Percentiles rank a stretch among this genome's conserved stretches.
phyloP scores from a whole-genome alignment of 2,329 filamentous ascomycete species.

The Sarocladium kiliense region DNA sequence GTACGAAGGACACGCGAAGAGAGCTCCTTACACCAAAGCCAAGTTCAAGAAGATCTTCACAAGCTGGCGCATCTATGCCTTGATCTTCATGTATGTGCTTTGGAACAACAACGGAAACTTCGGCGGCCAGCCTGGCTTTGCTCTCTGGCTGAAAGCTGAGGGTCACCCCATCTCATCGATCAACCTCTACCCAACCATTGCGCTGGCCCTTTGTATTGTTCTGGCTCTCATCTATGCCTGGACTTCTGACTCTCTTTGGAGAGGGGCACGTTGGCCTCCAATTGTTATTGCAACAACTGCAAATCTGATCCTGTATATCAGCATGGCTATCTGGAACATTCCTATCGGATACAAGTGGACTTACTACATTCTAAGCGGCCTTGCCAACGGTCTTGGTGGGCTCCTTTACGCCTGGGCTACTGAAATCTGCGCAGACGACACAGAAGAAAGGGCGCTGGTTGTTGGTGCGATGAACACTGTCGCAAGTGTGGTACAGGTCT shows the following conservation, averaged over 20 bases:
- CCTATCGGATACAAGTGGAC: constrained; percentile 56
- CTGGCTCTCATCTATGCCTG: constrained; percentile 60
- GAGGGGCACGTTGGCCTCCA: constrained; percentile 57
- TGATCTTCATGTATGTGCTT: constrained; percentile 54
- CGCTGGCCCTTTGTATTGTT: constrained; percentile 47
- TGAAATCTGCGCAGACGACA: constrained; percentile 44
- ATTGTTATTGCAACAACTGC: constrained; percentile 50
- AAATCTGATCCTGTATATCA: constrained; percentile 34
- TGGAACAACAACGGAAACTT: constrained; percentile 55
- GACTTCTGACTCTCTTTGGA: constrained; percentile 57
- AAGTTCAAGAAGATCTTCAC: constrained; percentile 57
- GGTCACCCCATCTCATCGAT: constrained; percentile 37
- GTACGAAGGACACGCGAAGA: constrained; percentile 38
- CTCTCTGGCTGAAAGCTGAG: constrained; percentile 39
- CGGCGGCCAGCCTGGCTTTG: constrained; percentile 49
- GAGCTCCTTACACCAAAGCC: constrained; percentile 31
- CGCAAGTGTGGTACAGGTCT: constrained; percentile 64
- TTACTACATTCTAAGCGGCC: constrained; percentile 51
- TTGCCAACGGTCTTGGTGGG: constrained; percentile 43
- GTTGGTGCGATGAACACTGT: constrained; percentile 64
- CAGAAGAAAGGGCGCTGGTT: constrained; percentile 63
- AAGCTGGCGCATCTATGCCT: constrained; percentile 59
- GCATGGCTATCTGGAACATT: constrained; percentile 38
- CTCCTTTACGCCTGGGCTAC: constrained; percentile 44
- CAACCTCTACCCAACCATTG: constrained; percentile 55